Conservation (phyloP, 1,284 basidiomycete genomes). For the Inonotus obliquus region DNA sequence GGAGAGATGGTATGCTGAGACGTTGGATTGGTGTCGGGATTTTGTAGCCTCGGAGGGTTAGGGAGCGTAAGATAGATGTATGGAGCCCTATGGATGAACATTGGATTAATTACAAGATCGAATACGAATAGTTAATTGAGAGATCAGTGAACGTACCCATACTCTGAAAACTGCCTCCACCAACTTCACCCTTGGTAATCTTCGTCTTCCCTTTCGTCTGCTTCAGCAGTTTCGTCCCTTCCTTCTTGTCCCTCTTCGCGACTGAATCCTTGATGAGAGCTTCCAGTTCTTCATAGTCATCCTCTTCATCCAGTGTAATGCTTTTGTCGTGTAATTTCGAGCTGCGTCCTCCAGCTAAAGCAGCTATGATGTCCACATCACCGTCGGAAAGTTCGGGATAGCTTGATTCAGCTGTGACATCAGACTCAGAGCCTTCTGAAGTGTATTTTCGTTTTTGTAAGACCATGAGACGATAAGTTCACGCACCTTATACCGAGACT, state of each 20-base stretch:
- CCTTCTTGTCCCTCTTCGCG: constrained; percentile 60
- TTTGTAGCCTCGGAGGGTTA: constrained; percentile 92
- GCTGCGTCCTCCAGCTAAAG: constrained; percentile 35
- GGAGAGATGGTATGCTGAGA: constrained; percentile 81
- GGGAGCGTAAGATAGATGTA: constrained; percentile 77
- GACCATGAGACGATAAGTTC: not conserved
- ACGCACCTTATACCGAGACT: no score
- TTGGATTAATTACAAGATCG: not conserved
- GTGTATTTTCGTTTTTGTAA: constrained; percentile 17
- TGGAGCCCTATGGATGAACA: constrained; percentile 59
- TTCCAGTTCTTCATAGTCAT: constrained; percentile 52
- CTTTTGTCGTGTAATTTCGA: constrained; percentile 17
- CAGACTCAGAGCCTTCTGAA: constrained; percentile 4
- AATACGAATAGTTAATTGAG: not conserved
- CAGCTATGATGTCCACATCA: constrained; percentile 45
- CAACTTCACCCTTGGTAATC: constrained; percentile 64
- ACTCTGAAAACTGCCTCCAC: constrained; percentile 83
- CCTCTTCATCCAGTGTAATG: constrained; percentile 21
- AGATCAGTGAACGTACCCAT: constrained; percentile 58
- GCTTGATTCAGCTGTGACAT: constrained; percentile 9
- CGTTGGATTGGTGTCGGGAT: constrained; percentile 97
- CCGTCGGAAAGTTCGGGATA: constrained; percentile 21
- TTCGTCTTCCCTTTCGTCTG: constrained; percentile 65
- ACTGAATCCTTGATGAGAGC: constrained; percentile 63
- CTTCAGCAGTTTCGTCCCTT: constrained; percentile 65